These are phyloP conservation scores for Aspergillus japonicus DNA, from an alignment of 2,329 filamentous ascomycete species.

Conservation along the genomic window DNA sequence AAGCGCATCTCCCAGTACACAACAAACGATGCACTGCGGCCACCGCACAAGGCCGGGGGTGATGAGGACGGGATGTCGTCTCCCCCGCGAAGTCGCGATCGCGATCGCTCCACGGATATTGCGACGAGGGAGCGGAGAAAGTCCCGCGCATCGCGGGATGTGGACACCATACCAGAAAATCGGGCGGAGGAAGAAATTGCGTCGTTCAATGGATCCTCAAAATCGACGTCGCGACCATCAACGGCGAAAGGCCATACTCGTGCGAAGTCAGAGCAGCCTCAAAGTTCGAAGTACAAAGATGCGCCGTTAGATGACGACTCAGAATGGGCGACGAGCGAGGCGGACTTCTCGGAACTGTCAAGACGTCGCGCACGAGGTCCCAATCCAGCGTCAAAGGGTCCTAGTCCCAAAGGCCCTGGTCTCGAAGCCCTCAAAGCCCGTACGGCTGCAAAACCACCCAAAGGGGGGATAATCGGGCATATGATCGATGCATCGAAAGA, in stretches of 20 bases:
- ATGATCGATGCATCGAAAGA: constrained; percentile 47
- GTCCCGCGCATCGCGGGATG: constrained; percentile 21
- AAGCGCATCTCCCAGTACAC: constrained; percentile 46
- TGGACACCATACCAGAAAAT: constrained; percentile 23
- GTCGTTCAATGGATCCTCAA: constrained; percentile 18
- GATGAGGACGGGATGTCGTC: constrained; percentile 25
- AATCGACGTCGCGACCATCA: constrained; percentile 22
- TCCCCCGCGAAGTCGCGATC: constrained; percentile 28
- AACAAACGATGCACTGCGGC: constrained; percentile 29
- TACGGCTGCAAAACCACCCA: constrained; percentile 32
- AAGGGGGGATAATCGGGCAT: constrained; percentile 45
- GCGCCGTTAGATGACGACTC: constrained; percentile 30
- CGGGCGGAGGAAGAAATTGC: constrained; percentile 19
- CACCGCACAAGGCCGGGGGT: constrained; percentile 26
- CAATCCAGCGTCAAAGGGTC: constrained; percentile 18
- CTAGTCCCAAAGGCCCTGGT: not conserved
- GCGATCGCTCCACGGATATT: constrained; percentile 29
- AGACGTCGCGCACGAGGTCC: constrained; percentile 34
- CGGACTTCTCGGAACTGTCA: constrained; percentile 41
- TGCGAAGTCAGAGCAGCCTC: constrained; percentile 23
- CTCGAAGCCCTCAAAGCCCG: constrained; percentile 21
- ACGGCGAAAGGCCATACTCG: constrained; percentile 26
- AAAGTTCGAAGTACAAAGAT: constrained; percentile 27
- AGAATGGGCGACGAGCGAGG: constrained; percentile 41
- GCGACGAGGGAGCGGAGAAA: constrained; percentile 27